These are phyloP conservation scores for Castanea mollissima DNA, from an alignment of 306 rosid species.

Conservation along the genomic window DNA sequence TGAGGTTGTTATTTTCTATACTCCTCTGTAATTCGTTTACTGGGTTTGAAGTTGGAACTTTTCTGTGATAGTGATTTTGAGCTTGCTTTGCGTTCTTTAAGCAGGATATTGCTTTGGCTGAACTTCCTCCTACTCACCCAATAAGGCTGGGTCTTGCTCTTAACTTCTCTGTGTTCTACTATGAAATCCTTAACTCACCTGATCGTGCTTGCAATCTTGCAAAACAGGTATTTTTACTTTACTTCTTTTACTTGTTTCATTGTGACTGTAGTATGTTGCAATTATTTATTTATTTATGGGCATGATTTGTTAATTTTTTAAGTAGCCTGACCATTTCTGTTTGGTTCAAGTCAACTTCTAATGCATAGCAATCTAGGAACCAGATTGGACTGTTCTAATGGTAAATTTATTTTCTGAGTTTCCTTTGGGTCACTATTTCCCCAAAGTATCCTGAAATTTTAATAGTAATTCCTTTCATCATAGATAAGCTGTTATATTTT, in stretches of 20 bases:
- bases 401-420: background rate
- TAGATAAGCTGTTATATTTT: too few species aligned
- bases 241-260: background rate
- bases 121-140: constrained; percentile 88
- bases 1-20: background rate
- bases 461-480: too few species aligned
- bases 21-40: background rate
- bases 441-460: too few species aligned
- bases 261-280: background rate
- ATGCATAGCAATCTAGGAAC: background rate
- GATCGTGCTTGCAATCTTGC: constrained; percentile 98
- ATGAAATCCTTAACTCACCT: constrained; percentile 95
- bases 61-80: background rate
- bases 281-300: background rate
- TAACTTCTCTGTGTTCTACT: constrained; percentile 93
- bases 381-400: background rate
- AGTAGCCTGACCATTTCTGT: background rate
- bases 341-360: background rate
- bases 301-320: background rate
- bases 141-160: constrained; percentile 97
- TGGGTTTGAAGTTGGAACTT: background rate
- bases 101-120: constrained; percentile 85
- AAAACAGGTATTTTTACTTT: constrained; percentile 53
- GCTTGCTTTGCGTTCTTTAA: background rate
- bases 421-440: background rate